A percentile compares a stretch with the other conserved stretches of the same genome.
These are phyloP conservation scores for Botrytis medusae DNA, from an alignment of 2,329 filamentous ascomycete genomes.

Conservation along the genomic window DNA sequence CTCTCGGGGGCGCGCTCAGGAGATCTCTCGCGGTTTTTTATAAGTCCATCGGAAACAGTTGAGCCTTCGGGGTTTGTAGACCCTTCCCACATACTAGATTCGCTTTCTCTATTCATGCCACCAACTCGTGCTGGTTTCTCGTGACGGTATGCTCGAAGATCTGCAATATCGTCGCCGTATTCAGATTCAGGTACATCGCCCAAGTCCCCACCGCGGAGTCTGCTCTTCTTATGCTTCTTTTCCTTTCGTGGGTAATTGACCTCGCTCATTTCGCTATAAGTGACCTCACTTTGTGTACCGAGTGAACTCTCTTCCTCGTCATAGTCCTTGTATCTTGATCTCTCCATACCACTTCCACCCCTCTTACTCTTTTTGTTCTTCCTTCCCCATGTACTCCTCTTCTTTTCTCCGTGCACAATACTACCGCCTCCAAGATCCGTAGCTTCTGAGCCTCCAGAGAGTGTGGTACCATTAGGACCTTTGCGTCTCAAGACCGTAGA, in stretches of 20 bases:
- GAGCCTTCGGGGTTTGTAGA: conserved; percentile 55
- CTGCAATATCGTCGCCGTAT: conserved; percentile 58
- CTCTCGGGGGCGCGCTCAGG: conserved; percentile 54
- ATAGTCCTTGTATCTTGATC: conserved; percentile 38
- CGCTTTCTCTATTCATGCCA: conserved; percentile 79
- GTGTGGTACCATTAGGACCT: conserved; percentile 82
- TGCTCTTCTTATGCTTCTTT: conserved; percentile 41
- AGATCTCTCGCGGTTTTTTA: conserved; percentile 57
- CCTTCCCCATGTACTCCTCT: conserved; percentile 43
- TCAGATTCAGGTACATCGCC: conserved; percentile 35
- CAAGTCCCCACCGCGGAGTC: conserved; percentile 29
- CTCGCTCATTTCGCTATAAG: conserved; percentile 33
- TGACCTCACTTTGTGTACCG: conserved; percentile 27
- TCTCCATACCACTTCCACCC: conserved; percentile 25
- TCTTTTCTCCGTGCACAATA: conserved; percentile 70
- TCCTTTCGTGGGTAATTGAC: conserved; percentile 34
- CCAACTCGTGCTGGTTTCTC: conserved; percentile 86
- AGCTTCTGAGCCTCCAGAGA: conserved; percentile 77
- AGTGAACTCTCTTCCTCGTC: conserved; percentile 33
- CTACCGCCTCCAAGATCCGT: conserved; percentile 87
- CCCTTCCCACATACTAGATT: conserved; percentile 78
- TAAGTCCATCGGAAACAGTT: conserved; percentile 52
- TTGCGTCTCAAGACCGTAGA: conserved; percentile 85
- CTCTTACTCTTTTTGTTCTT: conserved; percentile 41
- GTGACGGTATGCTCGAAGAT: conserved; percentile 77